phyloP scores from a whole-genome alignment of 441 rosid genomes.

The Erodium trifolium region DNA sequence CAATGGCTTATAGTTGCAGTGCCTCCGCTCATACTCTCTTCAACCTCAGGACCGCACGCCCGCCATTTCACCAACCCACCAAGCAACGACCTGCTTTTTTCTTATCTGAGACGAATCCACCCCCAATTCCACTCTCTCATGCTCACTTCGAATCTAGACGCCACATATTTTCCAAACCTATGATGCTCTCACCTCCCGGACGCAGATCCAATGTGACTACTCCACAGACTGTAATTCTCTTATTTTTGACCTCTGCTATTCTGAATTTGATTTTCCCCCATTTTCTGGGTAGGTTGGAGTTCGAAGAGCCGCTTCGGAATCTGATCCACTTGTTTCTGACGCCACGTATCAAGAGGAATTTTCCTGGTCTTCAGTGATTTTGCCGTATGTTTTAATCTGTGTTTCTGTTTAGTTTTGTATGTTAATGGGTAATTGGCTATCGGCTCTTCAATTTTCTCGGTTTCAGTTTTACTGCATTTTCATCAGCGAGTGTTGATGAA shows the following conservation, averaged over 20 bases:
- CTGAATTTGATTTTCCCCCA: conserved; percentile 11
- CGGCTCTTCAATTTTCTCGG: not conserved
- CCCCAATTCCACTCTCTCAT: conserved; percentile 14
- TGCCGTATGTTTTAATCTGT: conserved; percentile 50
- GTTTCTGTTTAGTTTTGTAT: conserved; percentile 1
- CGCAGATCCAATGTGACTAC: conserved; percentile 28
- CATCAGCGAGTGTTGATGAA: not conserved
- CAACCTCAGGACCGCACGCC: conserved; percentile 22
- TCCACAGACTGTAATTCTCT: not conserved
- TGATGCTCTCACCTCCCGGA: conserved; percentile 25
- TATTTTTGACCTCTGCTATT: conserved; percentile 11
- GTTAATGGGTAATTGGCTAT: not conserved
- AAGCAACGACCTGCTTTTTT: conserved; percentile 17
- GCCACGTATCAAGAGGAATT: conserved; percentile 45
- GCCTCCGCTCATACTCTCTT: conserved; percentile 22
- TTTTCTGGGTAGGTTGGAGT: conserved; percentile 36
- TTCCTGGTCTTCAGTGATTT: conserved; percentile 76
- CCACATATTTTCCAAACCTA: conserved; percentile 16
- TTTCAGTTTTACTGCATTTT: not conserved
- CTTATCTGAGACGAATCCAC: conserved; percentile 9
- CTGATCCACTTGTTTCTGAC: conserved; percentile 37
- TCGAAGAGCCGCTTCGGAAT: conserved; percentile 40
- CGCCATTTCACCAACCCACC: conserved; percentile 20
- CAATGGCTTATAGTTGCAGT: conserved; percentile 16
- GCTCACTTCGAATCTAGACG: conserved; percentile 12